Evolutionary conservation across 352 stramenopile genomes (phyloP), one percentile per base, ranked within the genome.

Genomic region (Phytophthora gonapodyides): DNA sequence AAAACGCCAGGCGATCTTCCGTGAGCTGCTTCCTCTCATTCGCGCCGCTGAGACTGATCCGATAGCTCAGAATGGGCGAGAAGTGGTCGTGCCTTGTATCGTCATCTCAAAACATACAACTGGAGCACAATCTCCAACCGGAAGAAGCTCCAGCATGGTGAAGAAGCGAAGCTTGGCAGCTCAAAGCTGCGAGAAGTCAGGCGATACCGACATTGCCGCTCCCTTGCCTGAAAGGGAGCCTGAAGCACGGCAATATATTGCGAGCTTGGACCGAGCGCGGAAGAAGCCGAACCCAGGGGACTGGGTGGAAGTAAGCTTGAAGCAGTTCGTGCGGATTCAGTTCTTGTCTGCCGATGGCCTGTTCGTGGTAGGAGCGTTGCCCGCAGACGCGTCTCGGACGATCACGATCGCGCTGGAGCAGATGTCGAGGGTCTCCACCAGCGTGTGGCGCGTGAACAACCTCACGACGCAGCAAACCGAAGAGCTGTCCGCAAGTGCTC

Each of bases 291-390:
- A 74, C 15, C 42, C 46, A 31, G 73, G 81, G 15, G 76, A 90
- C 19, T 87, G 81, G 79, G 40, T 90, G 9, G 69, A 90, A 62
- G 16, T 90, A 15, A 51, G 30, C 13, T 35, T 66, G 16, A 82
- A 82, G 44, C 65, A 72, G 37, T 88, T 82, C 34, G 15, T 88
- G 15, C 74, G 71, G 48, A 76, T 89, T 54, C 38, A 59, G 7
- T 71, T 70, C 36, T 33, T 83, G 13, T 81, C 76, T 13, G 19
- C 31, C 1, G 74, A 85, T 13, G 71, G 64, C 6, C 16, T 57
- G 1, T 66, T 71, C 16, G 57, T 87, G 16, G 58, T 69, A 11
- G 73, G 47, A 13, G 47, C 24, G 0, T 55, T 65, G 0, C 44
- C 59, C 10, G 67, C 65, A 2, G 45, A 73, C 11, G 34, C 40